Conservation (phyloP, 2,329 filamentous ascomycete genomes). For the Fusarium sp. region DNA sequence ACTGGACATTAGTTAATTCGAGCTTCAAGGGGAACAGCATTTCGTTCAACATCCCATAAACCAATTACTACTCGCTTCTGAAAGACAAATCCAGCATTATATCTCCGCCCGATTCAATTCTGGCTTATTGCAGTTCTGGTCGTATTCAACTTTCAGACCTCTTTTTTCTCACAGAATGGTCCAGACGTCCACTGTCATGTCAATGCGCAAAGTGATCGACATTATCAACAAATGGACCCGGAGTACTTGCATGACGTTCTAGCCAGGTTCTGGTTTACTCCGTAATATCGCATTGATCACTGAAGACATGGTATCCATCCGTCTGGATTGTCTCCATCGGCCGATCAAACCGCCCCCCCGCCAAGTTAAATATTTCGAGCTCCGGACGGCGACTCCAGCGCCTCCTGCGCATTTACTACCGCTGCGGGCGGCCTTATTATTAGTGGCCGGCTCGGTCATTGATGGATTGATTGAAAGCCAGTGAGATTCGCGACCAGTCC, state of each 20-base stretch:
- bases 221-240: slow-evolving; percentile 22
- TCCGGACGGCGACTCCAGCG: slow-evolving; percentile 33
- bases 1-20: slow-evolving; percentile 3
- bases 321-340: slow-evolving; percentile 33
- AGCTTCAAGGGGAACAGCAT: not conserved
- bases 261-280: slow-evolving; percentile 22
- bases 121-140: not conserved
- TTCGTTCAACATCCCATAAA: slow-evolving; percentile 10
- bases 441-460: not conserved
- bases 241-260: slow-evolving; percentile 15
- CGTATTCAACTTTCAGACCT: not conserved
- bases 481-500: not conserved
- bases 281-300: not conserved
- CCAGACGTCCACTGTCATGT: not conserved
- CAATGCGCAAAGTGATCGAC: slow-evolving; percentile 27
- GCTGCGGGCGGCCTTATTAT: not conserved
- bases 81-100: not conserved
- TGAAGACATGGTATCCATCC: slow-evolving; percentile 10
- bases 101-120: no score
- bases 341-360: slow-evolving; percentile 46
- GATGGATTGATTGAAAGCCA: not conserved
- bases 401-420: slow-evolving; percentile 10
- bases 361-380: slow-evolving; percentile 35
- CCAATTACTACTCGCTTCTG: not conserved
- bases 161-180: not conserved